A percentile compares a stretch with the other conserved stretches of the same genome.
phyloP scores from a whole-genome alignment of 2,329 filamentous ascomycete genomes.

The Pestalotiopsis sp. region DNA sequence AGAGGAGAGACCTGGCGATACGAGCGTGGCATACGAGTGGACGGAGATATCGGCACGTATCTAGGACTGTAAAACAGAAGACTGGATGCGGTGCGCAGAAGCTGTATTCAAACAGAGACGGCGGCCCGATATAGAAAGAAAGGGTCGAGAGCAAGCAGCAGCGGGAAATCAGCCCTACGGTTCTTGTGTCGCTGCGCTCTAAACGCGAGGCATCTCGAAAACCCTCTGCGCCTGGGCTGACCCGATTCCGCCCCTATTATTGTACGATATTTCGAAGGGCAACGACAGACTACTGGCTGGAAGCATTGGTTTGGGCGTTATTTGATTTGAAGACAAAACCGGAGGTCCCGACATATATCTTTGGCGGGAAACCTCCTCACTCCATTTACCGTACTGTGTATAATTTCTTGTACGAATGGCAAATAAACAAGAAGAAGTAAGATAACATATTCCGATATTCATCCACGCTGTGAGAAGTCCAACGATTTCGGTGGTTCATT shows the following conservation, averaged over 20 bases:
- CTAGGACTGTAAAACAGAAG: not conserved
- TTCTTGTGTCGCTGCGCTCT: too few relatives aligned
- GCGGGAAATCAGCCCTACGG: too few relatives aligned
- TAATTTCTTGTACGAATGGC: slow-evolving; percentile 12
- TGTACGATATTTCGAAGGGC: not conserved
- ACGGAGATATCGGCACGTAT: too few relatives aligned
- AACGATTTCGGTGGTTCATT: not conserved
- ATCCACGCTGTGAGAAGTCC: not conserved
- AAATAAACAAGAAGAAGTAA: not conserved
- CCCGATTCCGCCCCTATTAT: not conserved
- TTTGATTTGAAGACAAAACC: not conserved
- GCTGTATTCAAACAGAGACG: too few relatives aligned
- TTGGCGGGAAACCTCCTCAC: not conserved
- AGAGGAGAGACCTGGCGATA: not conserved
- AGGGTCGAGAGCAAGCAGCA: too few relatives aligned
- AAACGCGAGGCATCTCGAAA: not conserved
- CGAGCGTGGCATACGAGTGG: too few relatives aligned
- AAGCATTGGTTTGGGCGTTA: not conserved
- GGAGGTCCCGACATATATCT: not conserved
- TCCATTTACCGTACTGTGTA: slow-evolving; percentile 2
- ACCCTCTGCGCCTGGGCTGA: not conserved
- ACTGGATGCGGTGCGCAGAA: too few relatives aligned
- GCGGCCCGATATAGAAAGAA: too few relatives aligned
- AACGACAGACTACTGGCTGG: not conserved
- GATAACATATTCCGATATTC: too few relatives aligned